Base-by-base conservation (phyloP, 2,329 filamentous ascomycete species). In the Trichoderma koningii region DNA sequence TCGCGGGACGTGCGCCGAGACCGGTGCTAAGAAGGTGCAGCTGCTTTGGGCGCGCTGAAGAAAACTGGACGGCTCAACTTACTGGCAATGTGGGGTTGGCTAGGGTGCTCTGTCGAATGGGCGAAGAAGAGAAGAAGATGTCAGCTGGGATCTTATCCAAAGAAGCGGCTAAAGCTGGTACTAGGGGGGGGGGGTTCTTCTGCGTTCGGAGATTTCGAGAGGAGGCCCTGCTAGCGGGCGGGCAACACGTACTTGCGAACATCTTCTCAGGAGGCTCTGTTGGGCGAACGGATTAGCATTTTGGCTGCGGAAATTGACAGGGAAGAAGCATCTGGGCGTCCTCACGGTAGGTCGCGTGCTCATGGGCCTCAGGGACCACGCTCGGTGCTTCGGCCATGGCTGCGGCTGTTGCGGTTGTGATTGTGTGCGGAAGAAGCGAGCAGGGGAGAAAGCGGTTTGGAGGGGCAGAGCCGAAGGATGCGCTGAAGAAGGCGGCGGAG, bases 321-420 rank as follows among this genome's bases (percentile, higher is more conserved):
- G 12, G 23, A 45, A 38, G 3, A 23, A n/a, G 21, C 57, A 42
- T 23, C 14, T 38, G 38, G 10, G 21, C 17, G 64, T 63, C 61
- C 86, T 83, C 79, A 89, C 86, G 85, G 74, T 81, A 92, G 21
- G 89, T 93, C 77, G 91, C 88, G 71, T 92, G 89, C 74, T 88
- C 79, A 77, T 92, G 89, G 73, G 90, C 89, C 82, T 93, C 90
- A 67, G 83, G 82, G 72, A 93, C 89, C 72, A 88, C 55, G 83
- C 85, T 70, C 71, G 83, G 73, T 61, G 70, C 71, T 68, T 73
- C 78, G 73, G 79, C 79, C 83, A 85, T 85, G 67, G 68, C 70
- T 72, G 60, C 15, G 41, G 17, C 3, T 30, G 19, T 63, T 55
- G 23, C 21, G 44, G 53, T 63, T 44, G n/a, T 53, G 19, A n/a